A percentile compares a stretch with the other conserved stretches of the same genome.
These are phyloP conservation scores for Scolecobasidium constrictum DNA, from an alignment of 2,329 filamentous ascomycete genomes.

Conservation along the genomic window DNA sequence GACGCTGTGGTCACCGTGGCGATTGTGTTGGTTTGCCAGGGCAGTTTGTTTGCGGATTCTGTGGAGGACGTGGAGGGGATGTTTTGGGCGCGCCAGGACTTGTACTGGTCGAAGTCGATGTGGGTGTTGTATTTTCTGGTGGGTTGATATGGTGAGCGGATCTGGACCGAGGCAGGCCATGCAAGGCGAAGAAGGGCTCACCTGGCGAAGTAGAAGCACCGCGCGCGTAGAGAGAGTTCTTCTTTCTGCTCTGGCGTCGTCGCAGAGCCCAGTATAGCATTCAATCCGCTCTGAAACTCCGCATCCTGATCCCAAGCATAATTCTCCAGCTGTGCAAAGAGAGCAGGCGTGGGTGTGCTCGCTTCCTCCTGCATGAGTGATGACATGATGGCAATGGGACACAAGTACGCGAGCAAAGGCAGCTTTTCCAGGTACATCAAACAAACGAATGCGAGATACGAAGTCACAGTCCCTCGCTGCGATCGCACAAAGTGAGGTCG, in stretches of 20 bases:
- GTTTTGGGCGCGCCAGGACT: slow-evolving; percentile 47
- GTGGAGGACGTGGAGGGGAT: background rate
- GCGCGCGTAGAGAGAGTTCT: slow-evolving; percentile 53
- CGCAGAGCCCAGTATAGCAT: slow-evolving; percentile 51
- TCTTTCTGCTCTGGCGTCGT: slow-evolving; percentile 41
- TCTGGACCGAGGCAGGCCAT: background rate
- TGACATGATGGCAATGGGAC: background rate
- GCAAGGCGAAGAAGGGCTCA: slow-evolving; percentile 13
- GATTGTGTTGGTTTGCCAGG: no score
- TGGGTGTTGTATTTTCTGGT: slow-evolving; percentile 31
- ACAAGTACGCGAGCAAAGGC: background rate
- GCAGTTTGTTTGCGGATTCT: no score
- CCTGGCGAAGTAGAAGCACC: slow-evolving; percentile 57
- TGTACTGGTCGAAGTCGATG: slow-evolving; percentile 59
- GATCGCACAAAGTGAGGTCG: no score
- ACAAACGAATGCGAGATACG: no score
- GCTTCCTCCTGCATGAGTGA: background rate
- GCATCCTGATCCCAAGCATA: slow-evolving; percentile 60
- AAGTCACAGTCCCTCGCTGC: no score
- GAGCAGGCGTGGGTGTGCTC: no score
- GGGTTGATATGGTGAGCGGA: slow-evolving; percentile 1
- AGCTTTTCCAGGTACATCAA: background rate
- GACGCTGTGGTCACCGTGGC: background rate
- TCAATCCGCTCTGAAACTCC: slow-evolving; percentile 57
- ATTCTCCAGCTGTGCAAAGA: slow-evolving; percentile 36